These are phyloP conservation scores for Amaranthus cruentus DNA, from an alignment of 148 eudicot species.

Conservation along the genomic window DNA sequence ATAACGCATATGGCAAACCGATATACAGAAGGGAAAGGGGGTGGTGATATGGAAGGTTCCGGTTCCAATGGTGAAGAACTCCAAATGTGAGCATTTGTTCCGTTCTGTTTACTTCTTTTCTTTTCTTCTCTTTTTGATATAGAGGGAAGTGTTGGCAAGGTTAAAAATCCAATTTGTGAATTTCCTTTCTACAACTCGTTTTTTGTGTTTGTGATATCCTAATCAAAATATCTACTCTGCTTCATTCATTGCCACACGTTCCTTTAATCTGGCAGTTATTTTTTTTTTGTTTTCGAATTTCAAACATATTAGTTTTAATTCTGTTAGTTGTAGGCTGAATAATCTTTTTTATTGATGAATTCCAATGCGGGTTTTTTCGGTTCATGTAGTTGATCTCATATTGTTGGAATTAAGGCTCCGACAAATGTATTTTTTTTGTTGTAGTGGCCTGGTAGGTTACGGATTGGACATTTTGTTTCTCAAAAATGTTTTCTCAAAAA, in stretches of 20 bases:
- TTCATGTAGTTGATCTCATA: too few species aligned
- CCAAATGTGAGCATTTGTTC: constrained; percentile 65
- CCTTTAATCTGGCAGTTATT: too few species aligned
- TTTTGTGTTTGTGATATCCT: background rate
- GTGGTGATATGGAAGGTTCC: constrained; percentile 80
- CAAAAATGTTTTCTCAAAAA: background rate
- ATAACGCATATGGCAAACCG: constrained; percentile 50
- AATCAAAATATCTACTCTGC: too few species aligned
- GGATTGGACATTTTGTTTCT: background rate
- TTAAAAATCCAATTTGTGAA: too few species aligned
- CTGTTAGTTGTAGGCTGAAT: too few species aligned
- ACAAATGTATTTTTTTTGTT: background rate
- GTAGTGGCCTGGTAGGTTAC: background rate
- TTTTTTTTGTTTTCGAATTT: background rate
- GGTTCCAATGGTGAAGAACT: constrained; percentile 98
- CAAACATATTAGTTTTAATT: too few species aligned
- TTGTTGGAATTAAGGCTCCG: too few species aligned
- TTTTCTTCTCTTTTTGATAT: background rate
- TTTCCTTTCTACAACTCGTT: background rate
- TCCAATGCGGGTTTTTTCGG: too few species aligned
- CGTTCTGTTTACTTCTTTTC: background rate
- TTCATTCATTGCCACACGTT: too few species aligned
- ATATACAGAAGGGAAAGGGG: constrained; percentile 85
- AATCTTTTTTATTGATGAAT: too few species aligned
- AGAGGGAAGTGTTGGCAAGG: background rate